These are phyloP conservation scores for Clathrospora elynae DNA, from an alignment of 2,329 filamentous ascomycete species.

Conservation along the genomic window DNA sequence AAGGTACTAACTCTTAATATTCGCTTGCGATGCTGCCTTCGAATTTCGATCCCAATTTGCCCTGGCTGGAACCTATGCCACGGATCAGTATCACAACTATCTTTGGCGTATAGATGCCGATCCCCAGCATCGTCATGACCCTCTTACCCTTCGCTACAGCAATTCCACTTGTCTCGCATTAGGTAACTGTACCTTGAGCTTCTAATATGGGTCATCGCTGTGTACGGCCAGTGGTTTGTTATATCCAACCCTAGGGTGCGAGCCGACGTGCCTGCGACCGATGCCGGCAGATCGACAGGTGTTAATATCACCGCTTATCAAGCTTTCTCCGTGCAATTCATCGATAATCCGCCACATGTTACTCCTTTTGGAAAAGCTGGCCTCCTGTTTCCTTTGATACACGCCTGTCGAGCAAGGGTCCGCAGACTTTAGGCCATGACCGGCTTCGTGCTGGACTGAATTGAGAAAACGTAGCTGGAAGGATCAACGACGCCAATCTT, in stretches of 20 bases:
- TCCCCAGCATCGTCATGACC: too few relatives aligned
- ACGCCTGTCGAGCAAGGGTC: conserved; percentile 4
- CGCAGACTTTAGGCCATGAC: conserved; percentile 1
- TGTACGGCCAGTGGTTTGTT: too few relatives aligned
- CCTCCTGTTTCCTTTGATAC: conserved; percentile 1
- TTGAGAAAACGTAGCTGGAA: not conserved
- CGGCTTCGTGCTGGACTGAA: not conserved
- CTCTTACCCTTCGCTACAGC: too few relatives aligned
- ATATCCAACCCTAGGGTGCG: too few relatives aligned
- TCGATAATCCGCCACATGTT: not conserved
- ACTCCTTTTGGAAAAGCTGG: conserved; percentile 1
- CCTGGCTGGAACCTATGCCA: too few relatives aligned
- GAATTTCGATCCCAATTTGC: too few relatives aligned
- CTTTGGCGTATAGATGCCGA: too few relatives aligned
- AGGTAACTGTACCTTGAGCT: too few relatives aligned
- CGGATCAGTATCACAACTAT: too few relatives aligned
- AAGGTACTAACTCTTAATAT: not conserved
- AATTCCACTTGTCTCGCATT: too few relatives aligned
- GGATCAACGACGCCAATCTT: conserved; percentile 2
- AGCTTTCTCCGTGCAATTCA: not conserved
- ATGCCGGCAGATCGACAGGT: not conserved
- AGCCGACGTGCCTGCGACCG: too few relatives aligned
- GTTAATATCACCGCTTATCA: not conserved
- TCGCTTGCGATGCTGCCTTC: not conserved
- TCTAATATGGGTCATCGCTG: too few relatives aligned